Evolutionary conservation across 2,329 filamentous ascomycete genomes (phyloP), one percentile per base, ranked within the genome.

Genomic region (Endoconidiophora laricicola): DNA sequence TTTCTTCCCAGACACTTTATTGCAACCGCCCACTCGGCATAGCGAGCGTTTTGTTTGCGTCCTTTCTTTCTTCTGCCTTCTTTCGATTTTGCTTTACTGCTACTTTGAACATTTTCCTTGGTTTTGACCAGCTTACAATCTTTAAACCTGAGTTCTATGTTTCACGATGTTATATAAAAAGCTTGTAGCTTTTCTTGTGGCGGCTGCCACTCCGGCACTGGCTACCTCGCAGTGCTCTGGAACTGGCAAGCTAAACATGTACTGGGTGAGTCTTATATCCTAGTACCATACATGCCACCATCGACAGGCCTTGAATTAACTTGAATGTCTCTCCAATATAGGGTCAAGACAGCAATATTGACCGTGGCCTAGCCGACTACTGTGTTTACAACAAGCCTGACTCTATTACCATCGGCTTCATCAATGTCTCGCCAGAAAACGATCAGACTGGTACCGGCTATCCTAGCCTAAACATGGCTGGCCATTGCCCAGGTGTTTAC

Each of bases 381-480:
- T 69, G 66, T 49, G 50, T 50, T 53, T 60, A 65, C 55, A 56
- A 56, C 46, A 62, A 60, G 12, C 58, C 66, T 39, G 60, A 66
- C 46, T 66, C 61, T 48, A 60, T 66, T 38, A 63, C 65, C 2
- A 53, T 69, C 22, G 57, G 59, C 33, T 68, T 69, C 52, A 60
- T 69, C 51, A 66, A 62, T 55, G 53, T 56, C 43, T 58, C 64
- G 16, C 66, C 66, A 4, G 63, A 67, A 57, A 57, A 66, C 49
- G 53, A 54, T 36, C 18, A 29, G 2, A 61, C 61, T 9, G 60
- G 59, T 14, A 61, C 61, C 10, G 60, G 59, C 12, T 66, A 61
- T 51, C 66, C 66, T 7, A 64, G 59, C 14, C 63, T 61, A 54
- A 66, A 67, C 60, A 65, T 69, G 52, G 64, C 60, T 6, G 60